Base-by-base conservation (phyloP, 1,284 basidiomycete species). In the Ceratobasidium theobromae region DNA sequence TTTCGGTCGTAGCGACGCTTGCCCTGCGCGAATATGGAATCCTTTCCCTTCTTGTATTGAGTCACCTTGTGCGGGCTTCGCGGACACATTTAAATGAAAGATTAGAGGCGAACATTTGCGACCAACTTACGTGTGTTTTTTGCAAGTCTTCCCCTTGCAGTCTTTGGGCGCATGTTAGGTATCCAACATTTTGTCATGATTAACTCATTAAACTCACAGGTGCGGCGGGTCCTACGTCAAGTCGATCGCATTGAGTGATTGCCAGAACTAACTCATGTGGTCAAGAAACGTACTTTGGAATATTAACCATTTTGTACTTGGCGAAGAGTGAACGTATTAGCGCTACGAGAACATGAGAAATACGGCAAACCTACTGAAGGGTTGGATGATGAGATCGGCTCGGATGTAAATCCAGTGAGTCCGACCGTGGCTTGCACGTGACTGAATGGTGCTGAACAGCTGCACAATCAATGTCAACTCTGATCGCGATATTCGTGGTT, bases 1-100 rank as follows among this genome's bases (percentile, higher is more conserved):
- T 97, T 98, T 75, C 92, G 88, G 84, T 98, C 96, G 83, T 99
- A 99, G 86, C 97, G 95, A 77, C 96, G 93, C 89, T 99, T 99
- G 82, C 96, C 97, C 84, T 99, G 95, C 69, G 94, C 95, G 77
- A 91, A 90, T 72, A 95, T 81, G 69, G 94, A 97, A 78, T 93
- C 94, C 83, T 97, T 97, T 77, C 95, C 95, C 85, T 93, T 96
- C 89, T 97, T 98, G 86, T 96, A 97, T 78, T 97, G 94, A 69
- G 94, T 96, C 73, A 94, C 94, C 81, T 97, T 96, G 82, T 97
- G 95, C 67, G 93, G 89, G 68, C 90, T 93, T 73, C 16, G 69
- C 21, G 43, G 52, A 35, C 62, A 12, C 21, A 33, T 45, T 28
- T n/a, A 12, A 12, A 41, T 14, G 30, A 52, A 35, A 16, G 33